Evolutionary conservation across 495 filamentous ascomycete species (phyloP), one percentile per base, ranked within the genome.

Genomic region (Terfezia claveryi): DNA sequence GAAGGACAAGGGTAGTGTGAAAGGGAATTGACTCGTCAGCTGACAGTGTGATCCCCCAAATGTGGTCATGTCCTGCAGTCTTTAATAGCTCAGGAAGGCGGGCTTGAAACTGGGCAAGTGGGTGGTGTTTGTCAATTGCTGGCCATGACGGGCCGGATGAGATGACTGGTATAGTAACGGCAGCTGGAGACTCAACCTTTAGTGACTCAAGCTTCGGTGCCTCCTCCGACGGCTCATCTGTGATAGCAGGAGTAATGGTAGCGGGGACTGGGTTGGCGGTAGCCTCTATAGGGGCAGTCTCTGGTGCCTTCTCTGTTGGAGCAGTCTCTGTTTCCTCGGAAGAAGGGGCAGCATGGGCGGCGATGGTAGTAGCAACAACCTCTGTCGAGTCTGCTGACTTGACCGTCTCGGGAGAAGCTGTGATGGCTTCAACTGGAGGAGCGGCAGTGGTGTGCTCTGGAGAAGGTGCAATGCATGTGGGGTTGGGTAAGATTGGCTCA

Each of bases 1-100:
- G 85, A 53, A 93, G 68, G 50, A 94, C 75, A 57, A 92, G 78
- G 61, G 78, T 77, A n/a, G 80, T 88, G 49, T 77, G 80, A 49
- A 87, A 70, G 37, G 65, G 55, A 12, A 32, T 20, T 51, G 50
- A 5, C 11, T 12, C 23, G n/a, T n/a, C 23, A 23, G 50, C 50
- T 9, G 70, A 67, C 37, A 78, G 70, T 27, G 62, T 62, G 44
- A 94, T 75, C 11, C 87, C 87, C 79, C 85, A 94, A 70, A 92
- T 78, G 67, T 91, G 83, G 41, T 68, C 64, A 62, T 88, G 73
- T 32, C 69, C 68, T 8, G 74, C 68, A 37, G 70, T 68, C 27
- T 64, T 62, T 51, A 79, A 64, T 54, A 82, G 27, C n/a, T 61
- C 55, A 23, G 55, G 16, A 37, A 67, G 60, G 20, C 65, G 64